Evolutionary conservation across 2,329 filamentous ascomycete genomes (phyloP).

Genomic region (Xylariomycetidae sp.): DNA sequence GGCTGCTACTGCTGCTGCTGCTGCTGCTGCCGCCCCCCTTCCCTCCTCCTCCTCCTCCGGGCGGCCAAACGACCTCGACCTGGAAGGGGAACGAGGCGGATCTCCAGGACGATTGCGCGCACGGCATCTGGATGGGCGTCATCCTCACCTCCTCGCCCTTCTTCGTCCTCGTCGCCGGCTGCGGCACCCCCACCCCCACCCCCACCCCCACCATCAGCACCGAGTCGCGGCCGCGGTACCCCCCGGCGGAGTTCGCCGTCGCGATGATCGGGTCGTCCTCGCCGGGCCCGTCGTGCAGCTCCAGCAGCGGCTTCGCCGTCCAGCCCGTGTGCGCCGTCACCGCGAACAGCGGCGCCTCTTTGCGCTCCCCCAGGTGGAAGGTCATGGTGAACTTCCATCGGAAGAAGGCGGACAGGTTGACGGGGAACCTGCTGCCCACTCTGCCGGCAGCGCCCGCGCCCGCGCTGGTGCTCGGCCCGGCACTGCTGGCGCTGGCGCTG

Average conservation of each 20-base stretch:
- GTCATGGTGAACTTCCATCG: constrained; percentile 7
- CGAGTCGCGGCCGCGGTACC: constrained; percentile 4
- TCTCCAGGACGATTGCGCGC: constrained; percentile 2
- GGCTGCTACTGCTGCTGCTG: too few relatives aligned
- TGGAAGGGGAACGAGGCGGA: constrained; percentile 8
- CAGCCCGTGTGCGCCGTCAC: constrained; percentile 12
- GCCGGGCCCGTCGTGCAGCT: constrained; percentile 13
- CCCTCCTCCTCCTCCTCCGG: too few relatives aligned
- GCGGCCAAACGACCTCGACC: constrained; percentile 14
- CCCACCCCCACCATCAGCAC: too few relatives aligned
- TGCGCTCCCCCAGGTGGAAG: constrained; percentile 16
- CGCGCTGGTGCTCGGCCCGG: too few relatives aligned
- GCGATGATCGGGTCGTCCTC: constrained; percentile 14
- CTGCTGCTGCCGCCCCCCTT: constrained; percentile 9
- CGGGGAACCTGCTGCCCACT: too few relatives aligned
- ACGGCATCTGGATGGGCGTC: background rate
- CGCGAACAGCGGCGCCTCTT: constrained; percentile 13
- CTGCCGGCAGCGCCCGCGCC: too few relatives aligned
- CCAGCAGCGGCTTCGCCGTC: constrained; percentile 12
- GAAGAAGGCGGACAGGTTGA: constrained; percentile 17
- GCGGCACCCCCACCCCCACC: too few relatives aligned
- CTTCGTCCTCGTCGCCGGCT: constrained; percentile 1
- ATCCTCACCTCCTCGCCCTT: background rate
- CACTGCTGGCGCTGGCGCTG: too few relatives aligned
- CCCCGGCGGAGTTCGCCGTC: constrained; percentile 9